Evolutionary conservation across 345 rosid species (phyloP), one percentile per base, ranked within the genome.

Genomic region (Moricandia arvensis): DNA sequence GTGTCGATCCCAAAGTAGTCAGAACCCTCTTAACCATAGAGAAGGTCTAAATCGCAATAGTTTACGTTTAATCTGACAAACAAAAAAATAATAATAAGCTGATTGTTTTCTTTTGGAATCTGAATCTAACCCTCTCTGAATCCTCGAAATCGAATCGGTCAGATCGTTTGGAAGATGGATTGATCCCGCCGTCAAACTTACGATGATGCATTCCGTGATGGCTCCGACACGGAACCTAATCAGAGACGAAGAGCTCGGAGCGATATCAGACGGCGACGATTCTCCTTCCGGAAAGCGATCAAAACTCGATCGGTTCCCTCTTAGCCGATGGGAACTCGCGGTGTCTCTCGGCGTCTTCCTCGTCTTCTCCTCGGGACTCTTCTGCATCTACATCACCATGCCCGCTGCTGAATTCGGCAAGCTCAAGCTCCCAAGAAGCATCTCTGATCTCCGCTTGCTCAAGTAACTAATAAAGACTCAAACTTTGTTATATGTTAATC

Each of bases 361-460:
- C 9, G 66, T 92, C 51, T 92, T 95, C 78, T 80, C 84, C 7
- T 26, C 83, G 3, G 99, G 98, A 0, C 84, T 95, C 77, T 80
- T 78, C 70, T 89, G 93, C 67, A 81, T 92, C 79, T 92, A 89
- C 83, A 72, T 84, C 76, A 90, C 93, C 68, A 87, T 95, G 98
- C 99, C 99, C 7, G 81, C 88, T 30, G 86, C 97, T 9, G 88
- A 89, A 66, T 94, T 90, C 49, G 88, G 87, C 58, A 89, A 89
- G 57, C 93, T 94, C 80, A 94, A 87, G 86, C 83, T 92, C 15
- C 99, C 99, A 5, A 89, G 97, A 58, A 85, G 90, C 66, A 18
- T 94, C 64, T 75, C 97, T 41, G 97, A 94, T 81, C 99, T 94
- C 63, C 97, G 99, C 66, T 68, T 76, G 75, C 97, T 95, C 83